phyloP scores from a whole-genome alignment of 2,329 filamentous ascomycete genomes.

The Stachybotrys chartarum region DNA sequence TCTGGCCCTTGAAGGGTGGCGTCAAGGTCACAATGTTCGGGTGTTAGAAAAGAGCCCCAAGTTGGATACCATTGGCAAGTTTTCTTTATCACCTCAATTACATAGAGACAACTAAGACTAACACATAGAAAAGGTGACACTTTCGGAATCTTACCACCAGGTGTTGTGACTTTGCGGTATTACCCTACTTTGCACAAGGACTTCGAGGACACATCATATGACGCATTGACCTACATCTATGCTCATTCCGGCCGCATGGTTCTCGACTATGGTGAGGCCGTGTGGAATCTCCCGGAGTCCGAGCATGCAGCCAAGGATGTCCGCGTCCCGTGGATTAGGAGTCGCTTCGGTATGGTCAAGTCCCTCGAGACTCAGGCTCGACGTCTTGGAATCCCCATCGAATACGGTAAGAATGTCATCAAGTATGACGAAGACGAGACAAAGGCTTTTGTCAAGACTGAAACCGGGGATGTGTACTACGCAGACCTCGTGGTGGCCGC shows the following conservation, averaged over 20 bases:
- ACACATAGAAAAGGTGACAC: not conserved
- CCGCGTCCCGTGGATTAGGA: not conserved
- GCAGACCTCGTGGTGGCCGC: slow-evolving; percentile 8
- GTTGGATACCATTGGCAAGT: slow-evolving; percentile 1
- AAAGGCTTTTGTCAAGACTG: not conserved
- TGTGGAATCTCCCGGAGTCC: not conserved
- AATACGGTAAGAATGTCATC: slow-evolving; percentile 1
- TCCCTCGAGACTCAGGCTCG: slow-evolving; percentile 2
- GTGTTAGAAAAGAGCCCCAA: slow-evolving; percentile 6
- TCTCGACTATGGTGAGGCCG: not conserved
- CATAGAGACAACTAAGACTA: not conserved
- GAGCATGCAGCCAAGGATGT: not conserved
- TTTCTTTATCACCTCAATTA: not conserved
- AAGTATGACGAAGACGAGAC: slow-evolving; percentile 3
- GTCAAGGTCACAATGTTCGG: slow-evolving; percentile 7
- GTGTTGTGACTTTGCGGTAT: not conserved
- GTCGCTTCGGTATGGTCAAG: slow-evolving; percentile 1
- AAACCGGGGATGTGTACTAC: not conserved
- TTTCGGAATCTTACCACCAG: not conserved
- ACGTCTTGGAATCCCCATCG: slow-evolving; percentile 3
- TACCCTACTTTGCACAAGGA: not conserved
- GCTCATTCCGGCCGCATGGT: not conserved
- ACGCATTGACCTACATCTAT: not conserved
- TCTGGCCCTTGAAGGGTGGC: slow-evolving; percentile 9
- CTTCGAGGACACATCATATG: not conserved